A percentile compares a stretch with the other conserved stretches of the same genome.
Conservation (phyloP, 192 early-diverging fungal species). For the Chytriomyces sp. region DNA sequence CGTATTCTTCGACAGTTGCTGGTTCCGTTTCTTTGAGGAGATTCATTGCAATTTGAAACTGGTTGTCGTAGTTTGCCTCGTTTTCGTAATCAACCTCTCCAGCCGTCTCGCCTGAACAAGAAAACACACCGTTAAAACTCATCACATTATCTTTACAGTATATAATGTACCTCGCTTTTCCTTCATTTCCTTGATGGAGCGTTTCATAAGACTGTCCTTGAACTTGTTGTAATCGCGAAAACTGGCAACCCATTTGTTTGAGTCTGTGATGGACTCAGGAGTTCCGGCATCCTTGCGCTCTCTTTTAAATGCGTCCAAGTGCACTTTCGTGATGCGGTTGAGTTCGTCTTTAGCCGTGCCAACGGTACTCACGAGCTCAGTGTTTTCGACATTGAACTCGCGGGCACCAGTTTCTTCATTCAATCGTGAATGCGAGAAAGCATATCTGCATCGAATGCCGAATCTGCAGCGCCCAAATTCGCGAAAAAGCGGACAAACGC, state of each 20-base stretch:
- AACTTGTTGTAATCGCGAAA: neutral
- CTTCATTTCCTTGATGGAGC: constrained; percentile 2
- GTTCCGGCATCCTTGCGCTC: constrained; percentile 23
- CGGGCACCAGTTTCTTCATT: constrained; percentile 55
- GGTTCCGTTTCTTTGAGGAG: constrained; percentile 28
- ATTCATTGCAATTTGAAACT: neutral
- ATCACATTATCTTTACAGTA: neutral
- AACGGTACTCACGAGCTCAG: constrained; percentile 41
- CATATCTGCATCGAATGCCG: constrained; percentile 58
- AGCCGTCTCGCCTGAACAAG: too few relatives aligned
- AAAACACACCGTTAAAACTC: too few relatives aligned
- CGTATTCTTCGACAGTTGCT: neutral
- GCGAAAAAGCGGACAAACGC: constrained; percentile 72
- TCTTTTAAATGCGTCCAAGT: constrained; percentile 11
- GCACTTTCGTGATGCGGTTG: constrained; percentile 34
- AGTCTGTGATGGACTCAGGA: constrained; percentile 15
- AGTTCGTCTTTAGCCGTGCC: constrained; percentile 3
- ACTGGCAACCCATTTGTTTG: constrained; percentile 34
- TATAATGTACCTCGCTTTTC: neutral
- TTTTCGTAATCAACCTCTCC: neutral
- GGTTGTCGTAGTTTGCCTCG: neutral
- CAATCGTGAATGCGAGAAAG: constrained; percentile 43
- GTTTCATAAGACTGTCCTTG: constrained; percentile 8
- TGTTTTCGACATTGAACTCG: constrained; percentile 57
- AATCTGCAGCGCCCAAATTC: constrained; percentile 71